Percentiles rank a stretch among this genome's conserved stretches.
phyloP scores from a whole-genome alignment of 192 early-diverging fungal genomes.

The Dimargaris verticillata region DNA sequence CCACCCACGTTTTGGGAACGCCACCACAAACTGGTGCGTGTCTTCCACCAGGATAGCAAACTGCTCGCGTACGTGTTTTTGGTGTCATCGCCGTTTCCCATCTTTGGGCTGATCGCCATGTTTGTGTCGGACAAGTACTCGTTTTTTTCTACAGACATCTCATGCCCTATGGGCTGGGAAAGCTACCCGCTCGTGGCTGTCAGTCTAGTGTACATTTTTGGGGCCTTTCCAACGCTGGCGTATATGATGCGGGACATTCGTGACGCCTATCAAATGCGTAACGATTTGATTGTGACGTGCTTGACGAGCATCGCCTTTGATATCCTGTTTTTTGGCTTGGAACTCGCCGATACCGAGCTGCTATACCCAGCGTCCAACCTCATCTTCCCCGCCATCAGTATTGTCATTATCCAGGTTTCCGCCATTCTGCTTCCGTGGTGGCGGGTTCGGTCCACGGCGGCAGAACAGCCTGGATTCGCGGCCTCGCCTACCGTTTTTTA shows the following conservation, averaged over 20 bases:
- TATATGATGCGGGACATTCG: constrained; percentile 1
- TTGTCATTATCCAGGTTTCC: constrained; percentile 1
- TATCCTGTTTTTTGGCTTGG: background rate
- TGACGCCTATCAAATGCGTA: constrained; percentile 8
- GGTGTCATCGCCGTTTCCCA: background rate
- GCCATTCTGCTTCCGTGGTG: background rate
- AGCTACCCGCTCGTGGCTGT: background rate
- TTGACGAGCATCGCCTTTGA: background rate
- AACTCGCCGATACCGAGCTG: background rate
- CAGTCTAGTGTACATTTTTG: background rate
- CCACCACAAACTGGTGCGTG: background rate
- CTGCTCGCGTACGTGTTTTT: background rate
- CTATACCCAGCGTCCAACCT: background rate
- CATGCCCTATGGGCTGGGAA: background rate
- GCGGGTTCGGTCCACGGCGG: background rate
- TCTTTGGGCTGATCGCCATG: background rate
- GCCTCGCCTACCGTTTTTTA: no score
- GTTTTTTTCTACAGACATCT: background rate
- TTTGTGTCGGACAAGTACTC: background rate
- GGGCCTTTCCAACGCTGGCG: background rate
- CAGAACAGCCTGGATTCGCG: background rate
- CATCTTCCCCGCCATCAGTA: constrained; percentile 6
- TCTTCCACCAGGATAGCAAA: background rate
- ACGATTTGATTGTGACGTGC: constrained; percentile 2
- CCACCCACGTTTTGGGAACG: background rate